Evolutionary conservation across 2,329 filamentous ascomycete species (phyloP), one percentile per base, ranked within the genome.

Genomic region (Fusarium floridanum): DNA sequence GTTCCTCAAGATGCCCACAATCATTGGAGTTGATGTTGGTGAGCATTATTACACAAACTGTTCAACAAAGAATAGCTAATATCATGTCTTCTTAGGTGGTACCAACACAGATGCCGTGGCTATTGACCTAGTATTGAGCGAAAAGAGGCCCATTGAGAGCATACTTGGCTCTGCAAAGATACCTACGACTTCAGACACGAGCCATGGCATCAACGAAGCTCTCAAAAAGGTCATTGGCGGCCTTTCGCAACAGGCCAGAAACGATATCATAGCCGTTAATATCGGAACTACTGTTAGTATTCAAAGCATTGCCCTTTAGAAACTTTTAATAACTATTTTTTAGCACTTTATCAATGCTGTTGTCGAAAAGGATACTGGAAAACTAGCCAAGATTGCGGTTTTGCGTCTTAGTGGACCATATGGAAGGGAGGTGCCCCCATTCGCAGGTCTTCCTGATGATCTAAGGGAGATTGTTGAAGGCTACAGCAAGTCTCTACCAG

Each of bases 331-430:
- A n/a, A 60, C 1, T 20, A 1, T 12, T 9, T 36, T 36, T 16
- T 6, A 69, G 67, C 85, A 86, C 72, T 87, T 86, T 68, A 83
- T 86, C 73, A 86, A 87, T 74, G 85, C 85, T 0, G 80, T 87
- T 9, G 79, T 86, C 8, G 83, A 86, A 70, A 82, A 82, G 12
- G 85, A 87, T 78, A 78, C 80, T 3, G 72, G 80, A 39, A 79
- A 83, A 8, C 80, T 87, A 8, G 81, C 79, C 34, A 82, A 81
- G 12, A 83, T 87, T 4, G 85, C 84, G 16, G 83, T 86, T 6
- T 67, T 87, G 9, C 78, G 85, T 85, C 16, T 86, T 82, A 70
- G 84, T 82, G 17, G 82, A 82, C 11, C 85, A 82, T 61, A 84
- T 81, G 1, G 77, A 14, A 62, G 78, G n/a, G 80, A 85, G 32